Conservation (phyloP, 495 filamentous ascomycete species). For the Aspergillus hancockii region DNA sequence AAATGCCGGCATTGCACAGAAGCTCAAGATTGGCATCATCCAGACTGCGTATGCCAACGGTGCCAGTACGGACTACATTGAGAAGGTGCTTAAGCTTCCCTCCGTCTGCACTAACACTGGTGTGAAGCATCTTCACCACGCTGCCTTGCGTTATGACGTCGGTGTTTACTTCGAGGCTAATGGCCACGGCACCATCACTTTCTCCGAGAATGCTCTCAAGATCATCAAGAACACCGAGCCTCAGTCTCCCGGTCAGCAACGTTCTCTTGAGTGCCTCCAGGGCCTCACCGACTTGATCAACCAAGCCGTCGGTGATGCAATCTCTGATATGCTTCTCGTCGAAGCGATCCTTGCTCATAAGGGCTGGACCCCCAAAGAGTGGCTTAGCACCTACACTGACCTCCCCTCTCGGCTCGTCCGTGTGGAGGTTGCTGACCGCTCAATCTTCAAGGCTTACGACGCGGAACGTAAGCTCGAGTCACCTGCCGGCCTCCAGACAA, state of each 20-base stretch:
- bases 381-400: constrained; percentile 92
- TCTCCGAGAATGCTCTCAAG: constrained; percentile 78
- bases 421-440: constrained; percentile 84
- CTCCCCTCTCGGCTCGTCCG: constrained; percentile 92
- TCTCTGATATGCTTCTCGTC: constrained; percentile 94
- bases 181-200: constrained; percentile 94
- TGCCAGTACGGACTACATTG: constrained; percentile 88
- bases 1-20: constrained; percentile 72
- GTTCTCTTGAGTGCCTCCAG: constrained; percentile 75
- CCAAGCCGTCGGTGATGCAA: constrained; percentile 93
- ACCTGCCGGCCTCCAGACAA: constrained; percentile 73
- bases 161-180: constrained; percentile 99
- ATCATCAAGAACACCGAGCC: constrained; percentile 75
- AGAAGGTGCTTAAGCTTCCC: constrained; percentile 82
- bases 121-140: constrained; percentile 97
- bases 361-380: constrained; percentile 84
- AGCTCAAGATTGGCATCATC: constrained; percentile 86
- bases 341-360: constrained; percentile 97
- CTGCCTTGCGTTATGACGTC: constrained; percentile 84
- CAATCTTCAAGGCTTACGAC: constrained; percentile 84
- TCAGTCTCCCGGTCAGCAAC: constrained; percentile 86
- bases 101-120: constrained; percentile 93
- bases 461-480: constrained; percentile 85
- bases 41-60: constrained; percentile 99
- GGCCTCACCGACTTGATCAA: constrained; percentile 90